Base-by-base conservation (phyloP, 2,329 filamentous ascomycete genomes). In the Atkinsonella hypoxylon region DNA sequence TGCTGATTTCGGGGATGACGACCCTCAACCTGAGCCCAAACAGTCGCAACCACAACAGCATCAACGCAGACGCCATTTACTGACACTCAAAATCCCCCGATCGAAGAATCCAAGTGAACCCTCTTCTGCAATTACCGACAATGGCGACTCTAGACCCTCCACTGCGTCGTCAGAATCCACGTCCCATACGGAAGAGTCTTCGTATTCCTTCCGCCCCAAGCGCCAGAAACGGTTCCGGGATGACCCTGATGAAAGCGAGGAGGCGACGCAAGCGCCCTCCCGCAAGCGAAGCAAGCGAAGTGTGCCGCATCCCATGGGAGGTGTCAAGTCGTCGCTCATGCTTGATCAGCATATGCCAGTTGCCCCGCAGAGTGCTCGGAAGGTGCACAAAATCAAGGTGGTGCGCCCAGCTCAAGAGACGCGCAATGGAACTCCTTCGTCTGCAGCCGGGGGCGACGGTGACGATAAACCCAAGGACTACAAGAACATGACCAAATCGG, bases 401-500 rank as follows among this genome's bases (percentile, higher is more conserved):
- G 64, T 69, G 15, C 61, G 64, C 17, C 63, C 61, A 45, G 51
- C 51, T 7, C 51, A 49, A 10, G 57, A 56, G 13, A 57, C 53
- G 48, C 64, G 65, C 51, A 63, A 64, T 49, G 63, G 59, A 31
- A 65, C 61, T 8, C 61, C 63, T 2, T 52, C 57, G 52, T 62
- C 56, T 15, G 46, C 51, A 17, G 50, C 56, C 22, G 51, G 49
- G 4, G 66, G 63, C 4, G 66, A 67, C 11, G 64, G 59, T 13
- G 70, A 72, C 26, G 70, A 74, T 52, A 58, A 61, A 17, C 61
- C 57, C 45, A 80, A 81, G 65, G 76, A 79, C 48, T 81, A 81
- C 58, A 73, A 74, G 36, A 70, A 74, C 42, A 81, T 81, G 77
- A 81, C 76, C 45, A 82, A 82, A 66, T 79, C 76, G 31, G 78